Evolutionary conservation across 2,329 filamentous ascomycete genomes (phyloP).

Genomic region (Alternaria novae-zelandiae): DNA sequence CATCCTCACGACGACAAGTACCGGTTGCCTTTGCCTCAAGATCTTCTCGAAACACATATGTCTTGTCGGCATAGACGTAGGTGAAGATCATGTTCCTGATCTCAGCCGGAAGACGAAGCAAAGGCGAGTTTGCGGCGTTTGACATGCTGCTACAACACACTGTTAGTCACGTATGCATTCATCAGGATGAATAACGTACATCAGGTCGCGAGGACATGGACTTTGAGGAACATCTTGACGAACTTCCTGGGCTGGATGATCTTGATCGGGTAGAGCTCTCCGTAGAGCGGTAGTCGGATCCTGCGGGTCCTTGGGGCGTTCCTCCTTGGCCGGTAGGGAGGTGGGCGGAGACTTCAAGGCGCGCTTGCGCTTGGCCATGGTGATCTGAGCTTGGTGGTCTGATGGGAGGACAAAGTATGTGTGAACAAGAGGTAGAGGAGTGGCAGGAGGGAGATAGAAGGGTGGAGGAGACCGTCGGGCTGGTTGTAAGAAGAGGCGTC

Average conservation of each 20-base stretch:
- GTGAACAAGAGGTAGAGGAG: too few relatives aligned
- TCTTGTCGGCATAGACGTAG: too few relatives aligned
- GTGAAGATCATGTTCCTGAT: neutral
- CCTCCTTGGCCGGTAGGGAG: neutral
- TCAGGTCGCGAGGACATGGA: neutral
- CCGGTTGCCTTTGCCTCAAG: too few relatives aligned
- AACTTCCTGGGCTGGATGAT: neutral
- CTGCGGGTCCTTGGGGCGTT: neutral
- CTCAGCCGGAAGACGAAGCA: constrained; percentile 5
- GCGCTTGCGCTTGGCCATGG: neutral
- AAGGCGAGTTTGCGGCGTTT: neutral
- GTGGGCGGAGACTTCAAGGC: too few relatives aligned
- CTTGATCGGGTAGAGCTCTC: neutral
- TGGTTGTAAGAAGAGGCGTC: too few relatives aligned
- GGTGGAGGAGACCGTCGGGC: too few relatives aligned
- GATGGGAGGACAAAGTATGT: too few relatives aligned
- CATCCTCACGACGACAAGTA: too few relatives aligned
- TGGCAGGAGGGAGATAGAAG: too few relatives aligned
- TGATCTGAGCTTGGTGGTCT: neutral
- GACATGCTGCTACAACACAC: neutral
- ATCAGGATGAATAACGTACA: neutral
- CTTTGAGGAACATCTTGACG: neutral
- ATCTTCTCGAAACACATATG: too few relatives aligned
- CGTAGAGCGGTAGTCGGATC: neutral
- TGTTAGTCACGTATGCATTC: neutral